Evolutionary conservation across 805 yeast genomes (phyloP).

Genomic region (Cyberlindnera meyerae): DNA sequence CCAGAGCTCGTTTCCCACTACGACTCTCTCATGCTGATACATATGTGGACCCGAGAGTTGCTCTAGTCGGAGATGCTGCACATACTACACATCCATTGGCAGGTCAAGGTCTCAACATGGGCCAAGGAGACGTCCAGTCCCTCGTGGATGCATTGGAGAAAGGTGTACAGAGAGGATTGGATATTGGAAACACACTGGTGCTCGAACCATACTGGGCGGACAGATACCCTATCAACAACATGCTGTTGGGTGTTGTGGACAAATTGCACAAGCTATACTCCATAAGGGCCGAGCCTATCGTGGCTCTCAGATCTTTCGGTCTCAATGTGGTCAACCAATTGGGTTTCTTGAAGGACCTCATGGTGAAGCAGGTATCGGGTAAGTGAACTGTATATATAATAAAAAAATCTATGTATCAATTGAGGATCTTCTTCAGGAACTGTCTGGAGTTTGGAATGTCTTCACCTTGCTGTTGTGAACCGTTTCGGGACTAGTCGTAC

Average conservation of each 20-base stretch:
- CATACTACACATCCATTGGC: slow-evolving; percentile 97
- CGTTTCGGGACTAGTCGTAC: too few species aligned
- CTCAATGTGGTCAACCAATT: slow-evolving; percentile 61
- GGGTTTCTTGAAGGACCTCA: slow-evolving; percentile 59
- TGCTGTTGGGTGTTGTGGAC: slow-evolving; percentile 82
- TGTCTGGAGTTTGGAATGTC: neutral
- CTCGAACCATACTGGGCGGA: slow-evolving; percentile 83
- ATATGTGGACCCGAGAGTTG: slow-evolving; percentile 78
- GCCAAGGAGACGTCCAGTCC: slow-evolving; percentile 83
- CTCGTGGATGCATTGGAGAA: slow-evolving; percentile 63
- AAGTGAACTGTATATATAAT: slow-evolving; percentile 12
- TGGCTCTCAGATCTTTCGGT: slow-evolving; percentile 70
- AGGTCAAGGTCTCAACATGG: slow-evolving; percentile 98
- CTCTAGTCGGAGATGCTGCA: slow-evolving; percentile 97
- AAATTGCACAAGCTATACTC: slow-evolving; percentile 84
- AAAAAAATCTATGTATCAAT: neutral
- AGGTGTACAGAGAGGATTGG: slow-evolving; percentile 75
- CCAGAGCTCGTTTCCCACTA: slow-evolving; percentile 87
- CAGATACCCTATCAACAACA: slow-evolving; percentile 77
- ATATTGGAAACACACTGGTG: slow-evolving; percentile 76
- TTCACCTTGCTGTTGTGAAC: neutral
- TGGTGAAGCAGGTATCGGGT: slow-evolving; percentile 55
- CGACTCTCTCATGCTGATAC: slow-evolving; percentile 86
- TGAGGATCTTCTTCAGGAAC: slow-evolving; percentile 4
- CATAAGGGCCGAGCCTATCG: slow-evolving; percentile 68